Conservation (phyloP, 1,139 yeast species). For the Pichia inconspicua region DNA sequence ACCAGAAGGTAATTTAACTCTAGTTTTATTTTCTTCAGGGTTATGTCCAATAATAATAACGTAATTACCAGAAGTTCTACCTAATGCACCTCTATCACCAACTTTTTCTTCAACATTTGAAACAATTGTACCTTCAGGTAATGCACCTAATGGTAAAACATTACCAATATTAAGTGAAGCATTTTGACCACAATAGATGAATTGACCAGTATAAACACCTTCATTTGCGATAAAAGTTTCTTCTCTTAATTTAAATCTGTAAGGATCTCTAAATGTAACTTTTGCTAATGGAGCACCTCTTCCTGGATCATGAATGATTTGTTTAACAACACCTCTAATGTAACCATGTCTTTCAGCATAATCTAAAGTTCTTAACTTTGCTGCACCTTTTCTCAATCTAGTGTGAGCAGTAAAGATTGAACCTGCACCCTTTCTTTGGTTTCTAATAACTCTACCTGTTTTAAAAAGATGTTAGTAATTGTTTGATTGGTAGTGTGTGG, state of each 20-base stretch:
- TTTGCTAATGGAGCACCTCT: slow-evolving; percentile 99
- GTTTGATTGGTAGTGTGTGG: neutral
- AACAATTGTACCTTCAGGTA: slow-evolving; percentile 99
- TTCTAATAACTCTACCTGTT: slow-evolving; percentile 99
- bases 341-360: slow-evolving; percentile 99
- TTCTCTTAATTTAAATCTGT: slow-evolving; percentile 95
- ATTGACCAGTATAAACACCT: slow-evolving; percentile 99
- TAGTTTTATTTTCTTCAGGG: slow-evolving; percentile 98
- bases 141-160: slow-evolving; percentile 92
- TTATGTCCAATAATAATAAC: slow-evolving; percentile 98
- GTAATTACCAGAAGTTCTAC: slow-evolving; percentile 99
- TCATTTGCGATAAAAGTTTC: slow-evolving; percentile 99
- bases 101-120: slow-evolving; percentile 98
- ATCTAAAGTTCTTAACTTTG: slow-evolving; percentile 98
- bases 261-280: slow-evolving; percentile 99
- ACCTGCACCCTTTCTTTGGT: slow-evolving; percentile 99
- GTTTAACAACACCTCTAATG: slow-evolving; percentile 98
- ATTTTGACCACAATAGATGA: slow-evolving; percentile 97
- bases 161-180: slow-evolving; percentile 97
- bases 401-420: slow-evolving; percentile 99
- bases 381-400: slow-evolving; percentile 99
- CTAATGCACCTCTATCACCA: slow-evolving; percentile 99
- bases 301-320: slow-evolving; percentile 98
- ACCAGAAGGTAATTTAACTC: slow-evolving; percentile 98
- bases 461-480: slow-evolving; percentile 12